Base-by-base conservation (phyloP, 2,329 filamentous ascomycete species). In the Aspergillus sp. region DNA sequence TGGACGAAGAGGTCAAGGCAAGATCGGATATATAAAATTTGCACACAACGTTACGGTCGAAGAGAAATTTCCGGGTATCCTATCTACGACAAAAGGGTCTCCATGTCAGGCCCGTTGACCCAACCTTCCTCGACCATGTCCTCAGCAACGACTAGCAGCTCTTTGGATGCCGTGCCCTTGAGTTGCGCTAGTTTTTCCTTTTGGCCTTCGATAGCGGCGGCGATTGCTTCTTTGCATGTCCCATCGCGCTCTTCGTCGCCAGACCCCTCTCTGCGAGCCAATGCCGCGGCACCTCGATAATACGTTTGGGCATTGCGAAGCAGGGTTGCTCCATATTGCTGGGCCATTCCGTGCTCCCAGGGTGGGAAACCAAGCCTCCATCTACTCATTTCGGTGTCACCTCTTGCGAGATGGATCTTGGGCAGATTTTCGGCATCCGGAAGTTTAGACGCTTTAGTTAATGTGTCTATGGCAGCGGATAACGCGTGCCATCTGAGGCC, bases 301-400 rank as follows among this genome's bases (percentile, higher is more conserved):
- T 83, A 86, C 5, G 80, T 83, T 60, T 81, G 79, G 1, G 84
- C 82, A 62, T 86, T 86, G 54, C 78, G 79, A 39, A 83, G 66
- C 12, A 86, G 70, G 3, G 77, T 80, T 5, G 71, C 63, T 4
- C 71, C 73, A 64, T 82, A 80, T 48, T 77, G 76, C 24, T 72
- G 67, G 4, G 80, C 77, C 48, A 77, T 64, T 4, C 70, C 64
- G 50, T 80, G 75, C 22, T 74, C 71, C 65, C 68, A 76, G 1
- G 81, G 78, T 3, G 77, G 63, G 39, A 75, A 70, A 5, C 81
- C 80, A 27, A 86, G 68, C 40, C 79, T 78, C 69, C 79, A 80
- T 37, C 84, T 78, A 33, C 80, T 72, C 61, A 86, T 73, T 59
- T 86, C 85, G 15, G 76, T 74, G 62, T 86, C 83, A 12, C 83